Conservation (phyloP, 805 yeast genomes). For the Scheffersomyces amazonensis region DNA sequence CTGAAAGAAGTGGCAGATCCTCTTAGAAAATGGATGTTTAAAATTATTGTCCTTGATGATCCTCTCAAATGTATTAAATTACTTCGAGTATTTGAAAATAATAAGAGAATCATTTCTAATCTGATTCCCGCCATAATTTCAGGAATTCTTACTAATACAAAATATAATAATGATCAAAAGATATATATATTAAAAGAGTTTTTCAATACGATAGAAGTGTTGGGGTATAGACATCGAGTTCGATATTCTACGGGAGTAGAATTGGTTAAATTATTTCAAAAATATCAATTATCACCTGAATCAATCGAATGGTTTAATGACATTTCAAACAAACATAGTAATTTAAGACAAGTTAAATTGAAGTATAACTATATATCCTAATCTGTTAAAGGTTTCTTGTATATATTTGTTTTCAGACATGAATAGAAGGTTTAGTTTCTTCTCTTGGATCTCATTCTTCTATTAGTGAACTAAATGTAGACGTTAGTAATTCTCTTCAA, state of each 20-base stretch:
- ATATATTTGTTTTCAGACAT: too few relatives aligned
- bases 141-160: constrained; percentile 24
- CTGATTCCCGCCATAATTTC: constrained; percentile 18
- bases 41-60: constrained; percentile 22
- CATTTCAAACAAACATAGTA: constrained; percentile 4
- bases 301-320: constrained; percentile 6
- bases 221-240: constrained; percentile 11
- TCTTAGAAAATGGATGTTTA: constrained; percentile 15
- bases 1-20: too few relatives aligned
- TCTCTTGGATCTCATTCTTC: constrained; percentile 14
- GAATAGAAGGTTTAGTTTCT: too few relatives aligned
- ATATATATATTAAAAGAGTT: constrained; percentile 10
- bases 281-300: not conserved
- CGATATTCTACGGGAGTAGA: constrained; percentile 12
- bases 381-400: too few relatives aligned
- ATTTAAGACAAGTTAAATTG: constrained; percentile 6
- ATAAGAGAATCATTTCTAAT: constrained; percentile 15
- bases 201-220: constrained; percentile 3
- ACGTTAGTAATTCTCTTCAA: too few relatives aligned
- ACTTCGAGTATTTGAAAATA: constrained; percentile 17
- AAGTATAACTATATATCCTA: too few relatives aligned
- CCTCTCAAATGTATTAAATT: constrained; percentile 24
- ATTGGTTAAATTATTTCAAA: constrained; percentile 7
- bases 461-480: constrained; percentile 23
- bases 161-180: constrained; percentile 13